These are phyloP conservation scores for Myxozyma kluyveri DNA, from an alignment of 805 yeast genomes.

Conservation along the genomic window DNA sequence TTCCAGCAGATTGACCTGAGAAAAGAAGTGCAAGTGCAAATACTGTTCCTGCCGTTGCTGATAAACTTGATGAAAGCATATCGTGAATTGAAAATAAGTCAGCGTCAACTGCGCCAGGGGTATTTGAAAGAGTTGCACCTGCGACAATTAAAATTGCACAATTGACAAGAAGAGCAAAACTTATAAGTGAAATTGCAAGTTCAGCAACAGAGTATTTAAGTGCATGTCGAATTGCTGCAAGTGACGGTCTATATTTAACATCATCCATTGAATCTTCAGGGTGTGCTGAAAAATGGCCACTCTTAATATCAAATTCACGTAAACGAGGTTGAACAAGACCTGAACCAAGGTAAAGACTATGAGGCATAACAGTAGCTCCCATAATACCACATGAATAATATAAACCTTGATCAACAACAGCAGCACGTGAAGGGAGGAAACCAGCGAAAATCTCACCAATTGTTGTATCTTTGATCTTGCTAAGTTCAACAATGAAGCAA, in stretches of 20 bases:
- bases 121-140: slow-evolving; percentile 70
- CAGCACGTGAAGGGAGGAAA: slow-evolving; percentile 52
- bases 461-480: slow-evolving; percentile 55
- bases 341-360: slow-evolving; percentile 80
- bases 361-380: slow-evolving; percentile 97
- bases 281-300: slow-evolving; percentile 56
- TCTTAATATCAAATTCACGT: slow-evolving; percentile 68
- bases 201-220: slow-evolving; percentile 71
- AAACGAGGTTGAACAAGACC: slow-evolving; percentile 85
- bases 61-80: slow-evolving; percentile 56
- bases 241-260: slow-evolving; percentile 60
- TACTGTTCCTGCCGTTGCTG: slow-evolving; percentile 75
- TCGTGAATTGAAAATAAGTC: slow-evolving; percentile 76
- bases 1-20: slow-evolving; percentile 88
- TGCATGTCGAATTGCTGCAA: slow-evolving; percentile 68
- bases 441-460: slow-evolving; percentile 65
- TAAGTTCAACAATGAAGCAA: slow-evolving; percentile 77
- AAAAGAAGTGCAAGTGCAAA: slow-evolving; percentile 81
- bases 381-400: slow-evolving; percentile 79
- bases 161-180: slow-evolving; percentile 84
- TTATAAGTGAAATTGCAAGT: slow-evolving; percentile 63
- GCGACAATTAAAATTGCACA: slow-evolving; percentile 78
- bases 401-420: slow-evolving; percentile 63
- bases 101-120: slow-evolving; percentile 66
- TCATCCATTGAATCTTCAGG: slow-evolving; percentile 28